Conservation (phyloP, 441 rosid species). For the Rhodomyrtus psidioides region DNA sequence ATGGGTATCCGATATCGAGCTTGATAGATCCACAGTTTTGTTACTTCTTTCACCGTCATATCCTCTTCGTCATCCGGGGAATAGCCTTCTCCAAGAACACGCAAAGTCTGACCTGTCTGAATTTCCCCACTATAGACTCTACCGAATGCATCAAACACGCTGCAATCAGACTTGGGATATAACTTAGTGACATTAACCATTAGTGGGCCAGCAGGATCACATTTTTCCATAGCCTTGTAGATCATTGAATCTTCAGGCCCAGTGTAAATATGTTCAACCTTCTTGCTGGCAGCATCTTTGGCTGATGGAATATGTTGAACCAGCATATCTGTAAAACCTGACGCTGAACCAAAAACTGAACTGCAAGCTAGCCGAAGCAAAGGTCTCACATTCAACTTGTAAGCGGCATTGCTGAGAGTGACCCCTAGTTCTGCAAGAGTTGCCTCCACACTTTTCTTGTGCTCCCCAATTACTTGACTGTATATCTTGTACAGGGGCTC, state of each 20-base stretch:
- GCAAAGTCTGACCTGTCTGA: constrained; percentile 88
- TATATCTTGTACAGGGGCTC: constrained; percentile 98
- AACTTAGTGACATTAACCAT: constrained; percentile 94
- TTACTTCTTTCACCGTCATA: constrained; percentile 92
- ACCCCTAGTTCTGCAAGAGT: constrained; percentile 95
- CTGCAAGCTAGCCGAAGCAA: constrained; percentile 86
- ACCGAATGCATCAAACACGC: constrained; percentile 95
- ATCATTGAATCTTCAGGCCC: constrained; percentile 70
- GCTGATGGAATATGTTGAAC: constrained; percentile 96
- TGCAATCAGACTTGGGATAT: constrained; percentile 96
- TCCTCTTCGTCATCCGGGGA: constrained; percentile 98
- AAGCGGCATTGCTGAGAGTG: constrained; percentile 82
- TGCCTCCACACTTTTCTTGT: constrained; percentile 90
- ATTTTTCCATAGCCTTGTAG: constrained; percentile 73
- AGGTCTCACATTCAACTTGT: constrained; percentile 88
- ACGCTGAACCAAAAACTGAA: constrained; percentile 83
- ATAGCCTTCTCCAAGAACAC: constrained; percentile 93
- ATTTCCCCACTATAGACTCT: constrained; percentile 86
- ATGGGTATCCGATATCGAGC: constrained; percentile 90
- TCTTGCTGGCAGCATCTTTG: constrained; percentile 70
- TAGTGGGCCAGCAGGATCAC: constrained; percentile 85
- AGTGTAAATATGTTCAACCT: constrained; percentile 74
- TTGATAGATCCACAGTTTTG: constrained; percentile 93
- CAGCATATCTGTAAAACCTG: constrained; percentile 96
- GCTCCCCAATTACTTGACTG: constrained; percentile 98